phyloP scores from a whole-genome alignment of 208 protist species.

The Acanthamoeba polyphaga region DNA sequence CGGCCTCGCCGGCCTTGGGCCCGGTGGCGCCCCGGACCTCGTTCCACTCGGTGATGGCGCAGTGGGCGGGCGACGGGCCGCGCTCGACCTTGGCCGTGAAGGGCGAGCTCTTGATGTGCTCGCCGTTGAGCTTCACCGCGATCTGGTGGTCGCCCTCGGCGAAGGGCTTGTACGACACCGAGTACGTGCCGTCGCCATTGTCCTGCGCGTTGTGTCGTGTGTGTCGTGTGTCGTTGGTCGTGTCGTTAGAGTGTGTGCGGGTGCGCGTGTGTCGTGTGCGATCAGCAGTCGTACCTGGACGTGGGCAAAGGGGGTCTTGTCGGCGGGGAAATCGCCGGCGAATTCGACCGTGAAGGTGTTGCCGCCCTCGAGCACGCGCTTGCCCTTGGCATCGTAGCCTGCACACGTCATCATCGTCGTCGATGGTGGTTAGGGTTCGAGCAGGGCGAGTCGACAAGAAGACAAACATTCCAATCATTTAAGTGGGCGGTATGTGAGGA shows the following conservation, averaged over 20 bases:
- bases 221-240: not conserved
- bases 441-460: not conserved
- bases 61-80: constrained; percentile 34
- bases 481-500: too few species aligned
- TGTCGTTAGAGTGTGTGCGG: not conserved
- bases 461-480: not conserved
- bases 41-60: constrained; percentile 51
- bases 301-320: constrained; percentile 32
- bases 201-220: not conserved
- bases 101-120: constrained; percentile 51
- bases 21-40: not conserved
- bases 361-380: constrained; percentile 64
- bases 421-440: too few species aligned
- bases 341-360: constrained; percentile 73
- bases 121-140: constrained; percentile 55
- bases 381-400: constrained; percentile 51
- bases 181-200: constrained; percentile 60
- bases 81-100: constrained; percentile 46
- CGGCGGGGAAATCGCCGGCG: constrained; percentile 51
- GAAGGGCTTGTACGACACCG: constrained; percentile 69
- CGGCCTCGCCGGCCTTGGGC: not conserved
- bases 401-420: not conserved
- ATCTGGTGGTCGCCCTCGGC: constrained; percentile 46
- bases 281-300: constrained; percentile 9
- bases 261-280: not conserved